Evolutionary conservation across 805 yeast species (phyloP).

Genomic region (Candida xyloterini): DNA sequence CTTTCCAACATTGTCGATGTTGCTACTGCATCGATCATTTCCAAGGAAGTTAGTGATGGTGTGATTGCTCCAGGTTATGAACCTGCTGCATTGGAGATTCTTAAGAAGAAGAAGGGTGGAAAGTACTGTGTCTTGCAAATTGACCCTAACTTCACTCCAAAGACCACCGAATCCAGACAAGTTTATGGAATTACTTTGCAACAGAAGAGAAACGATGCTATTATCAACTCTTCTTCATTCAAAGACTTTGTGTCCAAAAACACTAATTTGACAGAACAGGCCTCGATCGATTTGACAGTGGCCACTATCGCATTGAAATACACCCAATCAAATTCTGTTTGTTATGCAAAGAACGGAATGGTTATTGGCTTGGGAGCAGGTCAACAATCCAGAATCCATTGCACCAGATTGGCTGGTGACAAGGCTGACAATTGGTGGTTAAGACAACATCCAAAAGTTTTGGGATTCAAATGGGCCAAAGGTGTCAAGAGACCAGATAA

Average conservation of each 20-base stretch:
- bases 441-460: constrained; percentile 94
- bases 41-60: constrained; percentile 97
- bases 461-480: constrained; percentile 94
- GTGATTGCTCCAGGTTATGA: constrained; percentile 97
- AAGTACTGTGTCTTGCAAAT: constrained; percentile 95
- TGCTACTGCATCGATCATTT: constrained; percentile 94
- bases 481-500: constrained; percentile 98
- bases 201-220: constrained; percentile 97
- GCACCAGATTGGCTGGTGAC: constrained; percentile 98
- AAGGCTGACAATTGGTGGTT: constrained; percentile 99
- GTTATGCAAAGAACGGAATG: constrained; percentile 99
- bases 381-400: constrained; percentile 98
- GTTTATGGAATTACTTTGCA: constrained; percentile 94
- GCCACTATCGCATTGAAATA: constrained; percentile 97
- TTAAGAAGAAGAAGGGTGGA: constrained; percentile 92
- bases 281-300: constrained; percentile 87
- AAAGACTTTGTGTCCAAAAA: constrained; percentile 86
- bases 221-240: constrained; percentile 85
- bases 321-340: constrained; percentile 97
- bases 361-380: constrained; percentile 99
- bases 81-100: constrained; percentile 85
- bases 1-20: constrained; percentile 93
- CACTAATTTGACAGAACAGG: constrained; percentile 87
- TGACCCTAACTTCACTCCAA: constrained; percentile 91
- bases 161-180: constrained; percentile 79